Percentiles rank a stretch among this genome's conserved stretches.
These are phyloP conservation scores for Yamadazyma mexicana DNA, from an alignment of 1,139 yeast species.

Conservation along the genomic window DNA sequence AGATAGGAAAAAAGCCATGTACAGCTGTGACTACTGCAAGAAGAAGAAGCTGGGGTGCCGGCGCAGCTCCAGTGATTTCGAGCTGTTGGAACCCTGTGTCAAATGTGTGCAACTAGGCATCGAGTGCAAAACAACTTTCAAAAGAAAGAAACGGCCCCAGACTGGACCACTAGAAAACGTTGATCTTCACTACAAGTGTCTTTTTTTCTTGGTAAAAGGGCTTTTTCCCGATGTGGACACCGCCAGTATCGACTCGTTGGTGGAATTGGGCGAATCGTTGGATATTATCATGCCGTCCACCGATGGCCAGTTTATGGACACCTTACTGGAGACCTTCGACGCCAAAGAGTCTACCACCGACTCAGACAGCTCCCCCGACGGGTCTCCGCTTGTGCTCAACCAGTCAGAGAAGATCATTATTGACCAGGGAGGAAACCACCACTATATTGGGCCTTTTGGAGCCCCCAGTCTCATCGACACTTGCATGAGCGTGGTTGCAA, in stretches of 20 bases:
- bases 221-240: conserved; percentile 42
- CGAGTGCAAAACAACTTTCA: conserved; percentile 8
- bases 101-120: conserved; percentile 4
- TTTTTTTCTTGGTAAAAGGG: conserved; percentile 33
- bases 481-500: conserved; percentile 1
- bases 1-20: conserved; percentile 25
- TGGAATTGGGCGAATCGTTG: conserved; percentile 31
- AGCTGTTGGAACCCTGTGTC: conserved; percentile 8
- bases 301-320: conserved; percentile 1
- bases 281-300: conserved; percentile 36
- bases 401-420: conserved; percentile 1
- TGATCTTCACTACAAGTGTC: conserved; percentile 39
- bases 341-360: neutral
- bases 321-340: neutral
- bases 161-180: conserved; percentile 37
- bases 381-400: neutral
- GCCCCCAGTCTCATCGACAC: conserved; percentile 3
- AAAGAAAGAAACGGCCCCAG: conserved; percentile 5
- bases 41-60: conserved; percentile 42
- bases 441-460: conserved; percentile 4
- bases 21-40: conserved; percentile 47
- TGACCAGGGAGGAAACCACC: conserved; percentile 5
- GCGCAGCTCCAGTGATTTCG: conserved; percentile 14
- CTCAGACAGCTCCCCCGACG: too few species aligned
- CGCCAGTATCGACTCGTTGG: conserved; percentile 33